These are phyloP conservation scores for Annulohypoxylon nitens DNA, from an alignment of 495 filamentous ascomycete genomes.

Conservation along the genomic window DNA sequence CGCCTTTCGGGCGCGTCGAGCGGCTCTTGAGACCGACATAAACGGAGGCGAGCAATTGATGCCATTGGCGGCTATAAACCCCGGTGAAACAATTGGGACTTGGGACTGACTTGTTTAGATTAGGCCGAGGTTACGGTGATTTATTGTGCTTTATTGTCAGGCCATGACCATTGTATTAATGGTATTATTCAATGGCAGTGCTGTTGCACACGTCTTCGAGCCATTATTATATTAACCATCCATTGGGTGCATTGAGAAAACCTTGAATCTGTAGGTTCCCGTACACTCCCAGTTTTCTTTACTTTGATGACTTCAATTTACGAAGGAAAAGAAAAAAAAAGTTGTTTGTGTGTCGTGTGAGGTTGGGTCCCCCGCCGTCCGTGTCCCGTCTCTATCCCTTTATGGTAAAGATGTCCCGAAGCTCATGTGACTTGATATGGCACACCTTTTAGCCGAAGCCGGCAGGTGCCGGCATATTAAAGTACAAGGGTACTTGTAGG, in stretches of 20 bases:
- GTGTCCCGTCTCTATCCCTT: constrained; percentile 30
- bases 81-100: constrained; percentile 11
- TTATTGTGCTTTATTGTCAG: background rate
- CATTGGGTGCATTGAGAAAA: constrained; percentile 22
- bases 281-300: background rate
- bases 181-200: background rate
- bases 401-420: constrained; percentile 47
- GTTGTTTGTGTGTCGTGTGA: constrained; percentile 31
- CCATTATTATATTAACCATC: constrained; percentile 34
- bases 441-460: constrained; percentile 43
- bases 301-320: background rate
- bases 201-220: constrained; percentile 22
- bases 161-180: background rate
- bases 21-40: constrained; percentile 33
- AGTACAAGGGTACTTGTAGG: constrained; percentile 2
- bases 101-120: constrained; percentile 6
- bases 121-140: constrained; percentile 1
- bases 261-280: constrained; percentile 8
- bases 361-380: constrained; percentile 27
- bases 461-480: constrained; percentile 39
- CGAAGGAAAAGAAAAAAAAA: background rate
- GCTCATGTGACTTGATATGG: constrained; percentile 35
- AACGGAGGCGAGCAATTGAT: constrained; percentile 25
- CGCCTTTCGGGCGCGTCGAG: constrained; percentile 43
- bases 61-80: constrained; percentile 36